Evolutionary conservation across 108 stramenopile genomes (phyloP).

Genomic region (Asterionellopsis glacialis): DNA sequence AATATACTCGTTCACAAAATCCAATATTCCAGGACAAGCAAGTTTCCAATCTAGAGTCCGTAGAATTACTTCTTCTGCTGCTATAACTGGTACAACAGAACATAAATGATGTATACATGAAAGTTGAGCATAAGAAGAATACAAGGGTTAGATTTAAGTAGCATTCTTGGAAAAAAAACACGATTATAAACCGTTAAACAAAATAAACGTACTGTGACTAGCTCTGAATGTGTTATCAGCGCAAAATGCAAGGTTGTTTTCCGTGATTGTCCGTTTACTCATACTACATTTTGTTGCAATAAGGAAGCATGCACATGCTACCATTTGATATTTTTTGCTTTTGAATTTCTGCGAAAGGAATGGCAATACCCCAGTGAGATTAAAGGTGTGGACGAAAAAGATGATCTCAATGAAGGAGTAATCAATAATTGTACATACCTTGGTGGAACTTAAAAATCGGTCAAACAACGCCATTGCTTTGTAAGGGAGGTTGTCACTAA

Average conservation of each 20-base stretch:
- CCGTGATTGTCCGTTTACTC: not conserved
- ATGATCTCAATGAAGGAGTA: not conserved
- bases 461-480: slow-evolving; percentile 29
- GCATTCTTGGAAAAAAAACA: too few species aligned
- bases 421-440: slow-evolving; percentile 12
- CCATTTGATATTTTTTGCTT: slow-evolving; percentile 19
- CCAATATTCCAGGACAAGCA: not conserved
- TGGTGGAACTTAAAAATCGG: slow-evolving; percentile 10
- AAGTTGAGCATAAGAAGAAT: too few species aligned
- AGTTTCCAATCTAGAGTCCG: slow-evolving; percentile 24
- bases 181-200: too few species aligned
- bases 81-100: not conserved
- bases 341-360: slow-evolving; percentile 7
- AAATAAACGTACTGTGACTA: too few species aligned
- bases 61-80: slow-evolving; percentile 15
- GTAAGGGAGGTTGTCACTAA: slow-evolving; percentile 16
- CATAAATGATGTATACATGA: slow-evolving; percentile 7
- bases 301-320: slow-evolving; percentile 24
- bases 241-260: slow-evolving; percentile 19
- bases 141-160: too few species aligned
- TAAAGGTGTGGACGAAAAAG: not conserved
- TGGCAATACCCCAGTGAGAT: not conserved
- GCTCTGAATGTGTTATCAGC: slow-evolving; percentile 23
- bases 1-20: not conserved
- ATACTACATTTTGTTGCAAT: slow-evolving; percentile 23